phyloP scores from a whole-genome alignment of 176 grass and related monocot genomes.

The Pharus latifolius region DNA sequence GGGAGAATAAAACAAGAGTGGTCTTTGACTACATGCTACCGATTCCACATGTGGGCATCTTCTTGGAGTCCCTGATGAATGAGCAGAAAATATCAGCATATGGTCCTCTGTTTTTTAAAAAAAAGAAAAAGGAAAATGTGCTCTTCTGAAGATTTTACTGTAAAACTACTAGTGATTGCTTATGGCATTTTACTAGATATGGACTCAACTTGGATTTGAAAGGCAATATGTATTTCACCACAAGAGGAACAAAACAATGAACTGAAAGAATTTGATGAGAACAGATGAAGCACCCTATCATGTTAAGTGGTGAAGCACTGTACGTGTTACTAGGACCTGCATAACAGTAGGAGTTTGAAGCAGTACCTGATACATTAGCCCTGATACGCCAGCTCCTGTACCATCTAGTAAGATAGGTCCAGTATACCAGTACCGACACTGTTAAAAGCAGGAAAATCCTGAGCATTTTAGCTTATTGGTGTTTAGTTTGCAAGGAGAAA shows the following conservation, averaged over 20 bases:
- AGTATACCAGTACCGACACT: neutral
- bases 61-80: constrained; percentile 3
- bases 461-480: no score
- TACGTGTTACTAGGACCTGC: neutral
- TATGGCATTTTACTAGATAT: neutral
- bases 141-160: no score
- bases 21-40: neutral
- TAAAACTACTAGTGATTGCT: neutral
- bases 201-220: neutral
- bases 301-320: no score
- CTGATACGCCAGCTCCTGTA: neutral
- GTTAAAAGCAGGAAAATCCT: neutral
- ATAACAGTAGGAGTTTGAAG: neutral
- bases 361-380: neutral
- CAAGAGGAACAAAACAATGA: neutral
- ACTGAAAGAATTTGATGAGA: no score
- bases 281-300: no score
- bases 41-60: neutral
- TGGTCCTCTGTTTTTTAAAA: neutral
- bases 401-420: neutral
- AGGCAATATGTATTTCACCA: neutral
- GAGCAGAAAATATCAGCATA: constrained; percentile 1
- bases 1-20: neutral
- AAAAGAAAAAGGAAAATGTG: neutral
- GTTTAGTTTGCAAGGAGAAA: neutral